These are phyloP conservation scores for Apocynum venetum DNA, from an alignment of 257 asterid species.

Conservation along the genomic window DNA sequence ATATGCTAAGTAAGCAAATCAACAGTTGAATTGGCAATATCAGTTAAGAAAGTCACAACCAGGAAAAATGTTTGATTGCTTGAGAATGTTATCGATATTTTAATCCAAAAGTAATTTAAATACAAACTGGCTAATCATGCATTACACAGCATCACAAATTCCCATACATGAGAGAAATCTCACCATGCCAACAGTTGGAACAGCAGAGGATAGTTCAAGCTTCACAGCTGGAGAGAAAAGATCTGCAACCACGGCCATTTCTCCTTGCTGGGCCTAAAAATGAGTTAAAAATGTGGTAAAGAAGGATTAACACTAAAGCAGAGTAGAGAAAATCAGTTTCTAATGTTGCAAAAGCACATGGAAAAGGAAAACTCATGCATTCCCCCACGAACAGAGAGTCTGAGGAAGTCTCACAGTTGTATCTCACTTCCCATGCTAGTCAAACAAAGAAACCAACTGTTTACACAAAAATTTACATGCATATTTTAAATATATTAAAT, in stretches of 20 bases:
- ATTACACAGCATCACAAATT: neutral
- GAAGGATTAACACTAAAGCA: neutral
- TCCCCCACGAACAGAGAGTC: neutral
- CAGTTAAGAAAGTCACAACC: neutral
- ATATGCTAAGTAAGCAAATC: neutral
- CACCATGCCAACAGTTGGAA: conserved; percentile 76
- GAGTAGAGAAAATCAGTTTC: neutral
- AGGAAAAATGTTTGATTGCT: neutral
- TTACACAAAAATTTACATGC: neutral
- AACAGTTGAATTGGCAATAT: neutral
- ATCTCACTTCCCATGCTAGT: neutral
- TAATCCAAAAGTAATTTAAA: neutral
- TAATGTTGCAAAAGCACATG: neutral
- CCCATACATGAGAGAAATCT: conserved; percentile 16
- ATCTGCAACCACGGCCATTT: conserved; percentile 75
- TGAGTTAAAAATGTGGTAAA: conserved; percentile 6
- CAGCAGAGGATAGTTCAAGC: conserved; percentile 60
- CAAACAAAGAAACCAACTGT: neutral
- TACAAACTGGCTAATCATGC: neutral
- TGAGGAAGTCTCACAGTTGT: neutral
- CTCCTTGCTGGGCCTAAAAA: conserved; percentile 75
- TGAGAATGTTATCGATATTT: neutral
- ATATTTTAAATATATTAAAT: neutral
- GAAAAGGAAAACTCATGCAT: neutral
- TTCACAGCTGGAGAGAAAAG: conserved; percentile 70